Percentiles rank a stretch among this genome's conserved stretches.
Evolutionary conservation across 768 basidiomycete genomes (phyloP).

Genomic region (Royoungia palumana): DNA sequence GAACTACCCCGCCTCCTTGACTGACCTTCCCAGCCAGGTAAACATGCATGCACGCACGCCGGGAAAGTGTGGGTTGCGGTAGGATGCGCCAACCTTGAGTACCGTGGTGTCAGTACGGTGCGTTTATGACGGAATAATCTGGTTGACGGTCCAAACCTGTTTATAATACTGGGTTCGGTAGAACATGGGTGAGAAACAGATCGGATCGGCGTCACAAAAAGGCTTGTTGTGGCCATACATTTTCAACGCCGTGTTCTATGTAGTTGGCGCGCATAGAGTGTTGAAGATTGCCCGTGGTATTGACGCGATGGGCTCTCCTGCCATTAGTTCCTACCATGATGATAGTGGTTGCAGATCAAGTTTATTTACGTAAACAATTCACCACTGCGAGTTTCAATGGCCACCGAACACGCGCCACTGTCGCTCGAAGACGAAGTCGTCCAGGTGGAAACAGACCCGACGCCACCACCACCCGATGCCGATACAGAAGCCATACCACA

Average conservation of each 20-base stretch:
- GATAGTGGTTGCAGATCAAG: background rate
- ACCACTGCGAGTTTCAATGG: conserved; percentile 10
- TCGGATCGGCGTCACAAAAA: background rate
- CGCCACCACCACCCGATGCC: conserved; percentile 1
- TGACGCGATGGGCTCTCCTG: conserved; percentile 26
- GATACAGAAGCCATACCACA: conserved; percentile 12
- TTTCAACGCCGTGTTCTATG: conserved; percentile 53
- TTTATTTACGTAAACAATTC: conserved; percentile 7
- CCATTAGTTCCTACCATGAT: conserved; percentile 4
- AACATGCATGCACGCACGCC: conserved; percentile 56
- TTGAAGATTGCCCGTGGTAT: conserved; percentile 23
- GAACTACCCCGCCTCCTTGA: background rate
- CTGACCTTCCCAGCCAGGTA: conserved; percentile 50
- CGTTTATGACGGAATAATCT: background rate
- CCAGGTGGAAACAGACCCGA: background rate
- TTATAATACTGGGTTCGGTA: conserved; percentile 24
- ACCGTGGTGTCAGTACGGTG: background rate
- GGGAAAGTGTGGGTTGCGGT: conserved; percentile 72
- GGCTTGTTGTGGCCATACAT: conserved; percentile 35
- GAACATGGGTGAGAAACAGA: conserved; percentile 1
- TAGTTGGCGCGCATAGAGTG: conserved; percentile 53
- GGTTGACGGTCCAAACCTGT: conserved; percentile 17
- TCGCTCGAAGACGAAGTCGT: conserved; percentile 5
- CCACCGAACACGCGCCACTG: conserved; percentile 6
- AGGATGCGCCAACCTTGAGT: conserved; percentile 53